Evolutionary conservation across 345 rosid genomes (phyloP), one percentile per base, ranked within the genome.

Genomic region (Eucalyptus urophylla): DNA sequence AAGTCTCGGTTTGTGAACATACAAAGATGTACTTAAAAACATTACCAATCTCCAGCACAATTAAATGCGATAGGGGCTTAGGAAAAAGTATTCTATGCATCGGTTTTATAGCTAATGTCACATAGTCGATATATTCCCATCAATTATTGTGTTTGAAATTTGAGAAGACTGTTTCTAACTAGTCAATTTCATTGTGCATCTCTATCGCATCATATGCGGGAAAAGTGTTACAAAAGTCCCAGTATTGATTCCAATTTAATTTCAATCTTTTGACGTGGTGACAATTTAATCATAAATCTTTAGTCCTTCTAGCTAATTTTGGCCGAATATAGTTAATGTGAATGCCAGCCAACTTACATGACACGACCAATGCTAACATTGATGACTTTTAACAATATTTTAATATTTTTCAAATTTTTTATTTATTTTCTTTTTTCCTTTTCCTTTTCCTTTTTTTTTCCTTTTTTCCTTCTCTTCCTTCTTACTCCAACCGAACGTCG

Each of bases 341-440:
- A 17, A 53, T 53, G 25, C 24, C 0, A 7, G 5, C 21, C 24
- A 53, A 53, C 25, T 53, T 53, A 53, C 2, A 53, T 53, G 25
- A 53, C 11, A 53, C 11, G 11, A 0, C 25, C 58, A 53, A 19
- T 19, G 9, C 0, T 1, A 2, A 53, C 5, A 53, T 53, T 19
- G 2, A 53, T 0, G 0, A 53, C 2, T 53, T 19, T 53, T 21
- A 53, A 53, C 4, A 53, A 8, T 53, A 53, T 19, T 53, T 53
- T 53, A 53, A 53, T 53, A 53, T 8, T 53, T 53, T 53, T 21
- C 0, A 0, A 53, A 19, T 53, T 53, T 19, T 53, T 53, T 53
- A 53, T 53, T 53, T 19, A 19, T 53, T 53, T 51, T 22, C 5
- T 53, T 19, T 19, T 53, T 53, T 53, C 25, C 22, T 7, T 51